A percentile compares a stretch with the other conserved stretches of the same genome.
Conservation (phyloP, 2,329 filamentous ascomycete genomes). For the Calonectria naviculata region DNA sequence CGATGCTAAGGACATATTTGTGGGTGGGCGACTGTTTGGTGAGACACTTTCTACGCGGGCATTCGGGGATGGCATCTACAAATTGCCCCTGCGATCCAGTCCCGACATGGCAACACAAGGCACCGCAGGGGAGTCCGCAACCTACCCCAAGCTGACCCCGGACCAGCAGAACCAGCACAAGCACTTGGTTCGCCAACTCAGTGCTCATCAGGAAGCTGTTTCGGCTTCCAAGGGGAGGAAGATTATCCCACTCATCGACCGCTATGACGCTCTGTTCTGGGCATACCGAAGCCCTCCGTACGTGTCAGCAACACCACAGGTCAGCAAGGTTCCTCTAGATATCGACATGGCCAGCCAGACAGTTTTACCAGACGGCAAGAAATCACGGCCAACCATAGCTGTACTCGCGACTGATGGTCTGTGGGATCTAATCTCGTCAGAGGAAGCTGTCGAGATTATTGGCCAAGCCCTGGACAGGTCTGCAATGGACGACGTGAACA, state of each 20-base stretch:
- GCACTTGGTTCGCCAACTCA: background rate
- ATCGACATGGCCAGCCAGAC: background rate
- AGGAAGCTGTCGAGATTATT: background rate
- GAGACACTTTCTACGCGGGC: conserved; percentile 11
- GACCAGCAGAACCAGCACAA: background rate
- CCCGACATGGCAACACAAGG: background rate
- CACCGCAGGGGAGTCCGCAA: background rate
- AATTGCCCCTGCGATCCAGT: background rate
- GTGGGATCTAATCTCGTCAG: conserved; percentile 6
- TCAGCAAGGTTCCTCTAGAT: background rate
- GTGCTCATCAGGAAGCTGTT: background rate
- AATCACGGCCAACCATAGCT: background rate
- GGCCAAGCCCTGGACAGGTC: background rate
- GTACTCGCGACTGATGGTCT: conserved; percentile 4
- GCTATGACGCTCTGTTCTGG: conserved; percentile 8
- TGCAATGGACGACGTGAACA: background rate
- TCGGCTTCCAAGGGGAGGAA: conserved; percentile 4
- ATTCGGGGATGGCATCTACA: conserved; percentile 11
- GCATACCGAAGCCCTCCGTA: conserved; percentile 5
- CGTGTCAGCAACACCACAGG: background rate
- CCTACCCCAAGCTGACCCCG: background rate
- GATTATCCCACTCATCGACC: conserved; percentile 3
- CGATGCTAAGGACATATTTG: conserved; percentile 9
- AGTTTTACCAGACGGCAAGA: background rate
- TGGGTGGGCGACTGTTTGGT: conserved; percentile 4